A percentile compares a stretch with the other conserved stretches of the same genome.
Conservation (phyloP, 345 rosid genomes). For the Sonneratia caseolaris region DNA sequence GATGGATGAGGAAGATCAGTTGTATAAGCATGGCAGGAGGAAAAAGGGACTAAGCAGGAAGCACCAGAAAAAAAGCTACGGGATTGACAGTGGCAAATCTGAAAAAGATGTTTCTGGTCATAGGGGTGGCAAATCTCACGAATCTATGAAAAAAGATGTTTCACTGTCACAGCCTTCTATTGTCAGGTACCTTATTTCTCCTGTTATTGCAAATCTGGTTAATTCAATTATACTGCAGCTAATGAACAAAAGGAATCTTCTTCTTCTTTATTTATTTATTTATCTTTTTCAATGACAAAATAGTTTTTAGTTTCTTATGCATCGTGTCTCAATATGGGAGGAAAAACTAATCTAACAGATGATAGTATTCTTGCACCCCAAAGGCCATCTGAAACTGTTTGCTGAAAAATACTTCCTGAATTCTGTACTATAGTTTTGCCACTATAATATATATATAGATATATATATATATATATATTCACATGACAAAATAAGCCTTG, state of each 20-base stretch:
- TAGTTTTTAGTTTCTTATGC: background rate
- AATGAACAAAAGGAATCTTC: background rate
- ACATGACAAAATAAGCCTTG: background rate
- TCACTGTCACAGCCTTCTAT: constrained; percentile 35
- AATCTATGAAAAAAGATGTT: constrained; percentile 23
- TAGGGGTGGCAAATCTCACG: constrained; percentile 17
- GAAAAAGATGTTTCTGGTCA: constrained; percentile 25
- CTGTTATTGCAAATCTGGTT: background rate
- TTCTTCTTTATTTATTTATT: background rate
- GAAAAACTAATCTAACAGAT: background rate
- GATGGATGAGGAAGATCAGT: constrained; percentile 44
- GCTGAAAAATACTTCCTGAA: background rate
- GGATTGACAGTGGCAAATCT: constrained; percentile 32
- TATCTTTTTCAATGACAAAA: background rate
- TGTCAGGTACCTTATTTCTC: constrained; percentile 33
- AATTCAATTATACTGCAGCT: background rate
- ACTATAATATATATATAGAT: background rate
- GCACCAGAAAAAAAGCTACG: constrained; percentile 32
- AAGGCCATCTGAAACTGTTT: background rate
- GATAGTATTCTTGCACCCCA: background rate
- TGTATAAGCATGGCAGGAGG: constrained; percentile 30
- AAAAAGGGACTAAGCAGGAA: constrained; percentile 41
- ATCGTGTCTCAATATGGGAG: background rate
- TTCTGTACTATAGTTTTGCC: background rate
- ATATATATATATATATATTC: background rate